Evolutionary conservation across 2,329 filamentous ascomycete genomes (phyloP), one percentile per base, ranked within the genome.

Genomic region (Fusarium continuum): DNA sequence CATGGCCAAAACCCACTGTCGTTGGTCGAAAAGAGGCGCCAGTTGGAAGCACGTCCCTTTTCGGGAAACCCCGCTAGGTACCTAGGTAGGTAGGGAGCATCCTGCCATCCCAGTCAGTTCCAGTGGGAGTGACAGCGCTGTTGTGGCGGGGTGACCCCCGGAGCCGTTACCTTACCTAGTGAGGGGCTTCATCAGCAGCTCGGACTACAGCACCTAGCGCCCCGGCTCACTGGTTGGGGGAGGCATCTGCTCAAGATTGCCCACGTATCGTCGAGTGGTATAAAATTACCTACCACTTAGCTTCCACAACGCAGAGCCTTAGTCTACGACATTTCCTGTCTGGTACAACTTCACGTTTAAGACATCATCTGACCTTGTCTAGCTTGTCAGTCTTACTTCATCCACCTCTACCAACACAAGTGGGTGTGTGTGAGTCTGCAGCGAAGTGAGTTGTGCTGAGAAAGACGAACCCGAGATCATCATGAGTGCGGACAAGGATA

Each of bases 401-500:
- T 34, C 35, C n/a, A 47, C 47, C 20, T 40, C 35, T 43, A 31
- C 59, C 47, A 48, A 39, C 57, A 59, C 31, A 59, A 45, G 56
- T 51, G 59, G 62, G 52, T 45, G 61, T 50, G 41, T 63, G 29
- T 39, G 48, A 65, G 52, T 34, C 28, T 50, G 44, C 31, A 38
- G 49, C 19, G 38, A 49, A 43, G 28, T 55, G 44, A 51, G 50
- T 56, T 52, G 55, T 46, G 31, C 36, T 50, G 40, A 50, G 36
- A 41, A 52, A 31, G 19, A 45, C 56, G 35, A 44, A 26, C 32
- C 38, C 28, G 46, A 36, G 29, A 45, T 23, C 47, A 67, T 57
- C 59, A 70, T 66, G 65, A 51, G 61, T 55, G 54, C 57, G 31
- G 55, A 65, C 41, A 72, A 70, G 40, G 67, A 57, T 38, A 53